Evolutionary conservation across 78 protist genomes (phyloP).

Genomic region (Dictyostelium capitatum): DNA sequence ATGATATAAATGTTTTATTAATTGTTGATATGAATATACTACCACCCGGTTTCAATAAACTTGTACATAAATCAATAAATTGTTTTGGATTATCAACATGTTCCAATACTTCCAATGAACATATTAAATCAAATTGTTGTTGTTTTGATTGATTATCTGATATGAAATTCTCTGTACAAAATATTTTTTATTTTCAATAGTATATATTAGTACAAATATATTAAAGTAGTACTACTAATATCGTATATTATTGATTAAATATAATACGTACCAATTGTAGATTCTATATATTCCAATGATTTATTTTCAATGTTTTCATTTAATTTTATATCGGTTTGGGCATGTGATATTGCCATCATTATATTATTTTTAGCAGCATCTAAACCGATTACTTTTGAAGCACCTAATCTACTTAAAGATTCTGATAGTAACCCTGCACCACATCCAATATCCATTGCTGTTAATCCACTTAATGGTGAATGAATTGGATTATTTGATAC

Average conservation of each 20-base stretch:
- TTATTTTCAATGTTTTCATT: slow-evolving; percentile 2
- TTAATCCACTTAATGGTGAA: slow-evolving; percentile 22
- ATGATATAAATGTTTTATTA: slow-evolving; percentile 46
- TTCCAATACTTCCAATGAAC: slow-evolving; percentile 73
- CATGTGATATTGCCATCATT: slow-evolving; percentile 68
- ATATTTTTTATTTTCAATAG: no score
- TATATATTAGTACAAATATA: not conserved
- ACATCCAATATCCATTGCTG: slow-evolving; percentile 71
- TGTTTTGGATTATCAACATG: slow-evolving; percentile 76
- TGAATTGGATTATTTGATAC: not conserved
- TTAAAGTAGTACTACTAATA: no score
- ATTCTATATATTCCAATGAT: slow-evolving; percentile 32
- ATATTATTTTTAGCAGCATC: slow-evolving; percentile 72
- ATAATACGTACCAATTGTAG: slow-evolving; percentile 40
- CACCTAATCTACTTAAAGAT: slow-evolving; percentile 76
- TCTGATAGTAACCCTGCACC: slow-evolving; percentile 77
- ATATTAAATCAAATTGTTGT: slow-evolving; percentile 33
- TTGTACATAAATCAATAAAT: slow-evolving; percentile 24
- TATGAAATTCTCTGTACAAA: not conserved
- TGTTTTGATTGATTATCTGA: not conserved
- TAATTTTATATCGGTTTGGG: slow-evolving; percentile 7
- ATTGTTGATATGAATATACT: slow-evolving; percentile 68
- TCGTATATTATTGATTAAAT: no score
- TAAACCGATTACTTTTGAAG: slow-evolving; percentile 40
- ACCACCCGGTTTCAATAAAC: slow-evolving; percentile 74